Conservation (phyloP, 2,329 filamentous ascomycete species). For the Dactylonectria macrodidyma region DNA sequence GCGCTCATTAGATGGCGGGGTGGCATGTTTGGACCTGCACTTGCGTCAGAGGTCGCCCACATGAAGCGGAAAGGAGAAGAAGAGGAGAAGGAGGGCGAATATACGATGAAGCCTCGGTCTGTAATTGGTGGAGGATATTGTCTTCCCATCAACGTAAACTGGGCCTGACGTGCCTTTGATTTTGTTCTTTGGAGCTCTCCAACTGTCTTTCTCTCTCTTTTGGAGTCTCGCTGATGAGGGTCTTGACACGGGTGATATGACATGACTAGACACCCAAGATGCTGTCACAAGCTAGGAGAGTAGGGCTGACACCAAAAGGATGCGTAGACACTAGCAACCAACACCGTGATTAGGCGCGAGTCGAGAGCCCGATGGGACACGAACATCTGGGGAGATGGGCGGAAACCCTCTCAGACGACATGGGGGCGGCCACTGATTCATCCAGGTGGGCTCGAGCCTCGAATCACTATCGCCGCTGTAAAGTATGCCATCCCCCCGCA, state of each 20-base stretch:
- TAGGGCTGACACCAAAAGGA: too few species aligned
- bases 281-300: too few species aligned
- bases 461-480: neutral
- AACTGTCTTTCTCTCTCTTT: neutral
- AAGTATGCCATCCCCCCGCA: constrained; percentile 13
- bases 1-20: constrained; percentile 2
- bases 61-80: constrained; percentile 3
- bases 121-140: constrained; percentile 10
- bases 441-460: constrained; percentile 8
- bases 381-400: too few species aligned
- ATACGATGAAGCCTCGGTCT: constrained; percentile 10
- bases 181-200: too few species aligned
- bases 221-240: neutral
- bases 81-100: neutral
- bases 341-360: neutral
- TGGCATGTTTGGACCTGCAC: constrained; percentile 6
- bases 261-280: too few species aligned
- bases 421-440: neutral
- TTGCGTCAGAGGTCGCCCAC: neutral
- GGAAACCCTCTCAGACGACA: too few species aligned
- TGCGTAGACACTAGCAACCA: neutral
- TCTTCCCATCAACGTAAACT: constrained; percentile 6
- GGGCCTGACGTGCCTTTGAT: neutral
- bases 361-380: too few species aligned
- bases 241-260: neutral